Conservation (phyloP, 2,329 filamentous ascomycete species). For the Polychaeton citri region DNA sequence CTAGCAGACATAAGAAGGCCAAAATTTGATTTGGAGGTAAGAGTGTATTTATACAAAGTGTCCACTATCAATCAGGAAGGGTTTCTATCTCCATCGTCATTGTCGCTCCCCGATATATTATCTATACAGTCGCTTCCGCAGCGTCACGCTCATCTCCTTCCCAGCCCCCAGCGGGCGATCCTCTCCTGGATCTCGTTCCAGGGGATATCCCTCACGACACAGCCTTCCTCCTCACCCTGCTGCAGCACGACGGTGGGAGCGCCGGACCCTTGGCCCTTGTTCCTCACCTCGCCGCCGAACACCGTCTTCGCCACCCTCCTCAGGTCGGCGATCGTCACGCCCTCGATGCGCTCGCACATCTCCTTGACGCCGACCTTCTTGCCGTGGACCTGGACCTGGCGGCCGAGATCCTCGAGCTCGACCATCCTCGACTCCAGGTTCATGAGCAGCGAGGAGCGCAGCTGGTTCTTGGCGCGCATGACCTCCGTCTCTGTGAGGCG, state of each 20-base stretch:
- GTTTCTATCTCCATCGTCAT: too few species aligned
- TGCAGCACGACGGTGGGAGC: constrained; percentile 90
- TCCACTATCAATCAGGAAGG: too few species aligned
- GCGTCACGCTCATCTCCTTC: constrained; percentile 36
- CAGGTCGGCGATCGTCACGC: constrained; percentile 66
- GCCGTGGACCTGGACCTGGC: constrained; percentile 94
- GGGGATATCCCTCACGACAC: constrained; percentile 52
- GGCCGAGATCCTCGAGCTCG: constrained; percentile 85
- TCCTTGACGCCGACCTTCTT: constrained; percentile 81
- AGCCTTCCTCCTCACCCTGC: constrained; percentile 65
- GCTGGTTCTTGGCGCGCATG: constrained; percentile 88
- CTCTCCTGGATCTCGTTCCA: constrained; percentile 87
- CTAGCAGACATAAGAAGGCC: too few species aligned
- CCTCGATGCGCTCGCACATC: constrained; percentile 82
- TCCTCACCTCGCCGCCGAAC: constrained; percentile 62
- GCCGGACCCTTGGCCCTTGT: constrained; percentile 65
- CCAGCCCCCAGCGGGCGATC: constrained; percentile 73
- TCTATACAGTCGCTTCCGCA: background rate
- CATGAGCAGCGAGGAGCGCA: constrained; percentile 82
- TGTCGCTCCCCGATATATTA: too few species aligned
- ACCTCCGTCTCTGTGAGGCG: constrained; percentile 67
- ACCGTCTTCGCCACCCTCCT: constrained; percentile 67
- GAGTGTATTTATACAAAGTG: too few species aligned
- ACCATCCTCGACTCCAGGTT: constrained; percentile 97
- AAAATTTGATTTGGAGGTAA: too few species aligned